Evolutionary conservation across 371 early-diverging fungal genomes (phyloP), one percentile per base, ranked within the genome.

Genomic region (Actinomortierella ambigua): DNA sequence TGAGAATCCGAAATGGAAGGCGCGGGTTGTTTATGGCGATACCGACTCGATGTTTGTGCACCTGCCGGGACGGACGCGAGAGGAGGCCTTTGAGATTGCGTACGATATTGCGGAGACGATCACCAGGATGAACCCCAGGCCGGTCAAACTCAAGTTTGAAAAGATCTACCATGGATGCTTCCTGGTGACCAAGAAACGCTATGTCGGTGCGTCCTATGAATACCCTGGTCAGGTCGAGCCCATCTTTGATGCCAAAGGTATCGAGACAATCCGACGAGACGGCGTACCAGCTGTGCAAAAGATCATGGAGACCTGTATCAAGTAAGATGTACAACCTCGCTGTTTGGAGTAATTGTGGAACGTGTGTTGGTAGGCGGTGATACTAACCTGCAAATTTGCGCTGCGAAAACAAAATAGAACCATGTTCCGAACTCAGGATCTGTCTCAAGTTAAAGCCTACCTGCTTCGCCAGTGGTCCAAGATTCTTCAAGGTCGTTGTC

Each of bases 171-270:
- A 89, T 34, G 95, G 95, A 0, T 90, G 92, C 55, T 81, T 97
- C 2, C 62, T 97, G 50, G 75, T 94, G 22, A 85, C 95, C 22
- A 97, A 97, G 71, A 97, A 97, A 67, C 82, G 95, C 9, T 97
- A 97, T 62, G 92, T 90, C 11, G 97, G 97, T 0, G 90, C 86
- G 77, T 93, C 88, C 69, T 94, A 82, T 61, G 93, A 93, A 68
- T 66, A 69, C 2, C 69, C 68, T 0, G 69, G 73, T 2, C 85
- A 92, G 43, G 65, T 55, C 1, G 83, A 84, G 57, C 93, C 94
- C 0, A 80, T 73, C 2, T 91, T 95, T 81, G 97, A 97, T 64
- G 95, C 91, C n/a, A 97, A 97, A 70, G 97, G 97, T 0, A 95
- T 95, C 43, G 97, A 96, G 75, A 95, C 94, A 3, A 93, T 97